A percentile compares a stretch with the other conserved stretches of the same genome.
Evolutionary conservation across 345 rosid genomes (phyloP).

Genomic region (Brassica juncea): DNA sequence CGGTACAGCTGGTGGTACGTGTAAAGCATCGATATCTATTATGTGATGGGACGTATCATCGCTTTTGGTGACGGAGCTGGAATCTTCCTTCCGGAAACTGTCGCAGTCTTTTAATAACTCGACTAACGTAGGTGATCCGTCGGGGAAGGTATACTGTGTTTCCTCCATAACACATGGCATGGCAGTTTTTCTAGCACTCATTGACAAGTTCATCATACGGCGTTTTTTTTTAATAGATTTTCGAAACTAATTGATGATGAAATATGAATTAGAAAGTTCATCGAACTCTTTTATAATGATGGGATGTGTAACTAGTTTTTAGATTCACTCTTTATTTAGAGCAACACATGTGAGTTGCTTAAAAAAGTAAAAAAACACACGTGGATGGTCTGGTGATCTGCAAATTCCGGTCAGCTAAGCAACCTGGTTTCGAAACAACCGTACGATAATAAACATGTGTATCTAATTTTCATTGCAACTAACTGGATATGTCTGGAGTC

Average conservation of each 20-base stretch:
- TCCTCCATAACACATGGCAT: conserved; percentile 16
- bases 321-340: conserved; percentile 8
- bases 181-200: conserved; percentile 8
- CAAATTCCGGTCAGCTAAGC: too few species aligned
- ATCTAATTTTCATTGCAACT: too few species aligned
- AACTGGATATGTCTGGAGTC: too few species aligned
- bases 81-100: conserved; percentile 31
- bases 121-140: conserved; percentile 24
- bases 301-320: not conserved
- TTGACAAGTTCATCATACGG: conserved; percentile 3
- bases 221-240: not conserved
- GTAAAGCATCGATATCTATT: conserved; percentile 22
- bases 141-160: not conserved
- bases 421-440: too few species aligned
- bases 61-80: conserved; percentile 3
- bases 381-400: too few species aligned
- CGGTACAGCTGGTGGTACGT: conserved; percentile 34
- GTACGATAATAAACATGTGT: too few species aligned
- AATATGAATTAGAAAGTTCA: not conserved
- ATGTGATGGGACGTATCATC: conserved; percentile 7
- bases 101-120: conserved; percentile 33
- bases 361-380: not conserved
- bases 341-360: not conserved
- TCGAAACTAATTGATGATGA: not conserved
- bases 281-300: not conserved